These are phyloP conservation scores for Plasmodium inui DNA, from an alignment of 169 alveolate species.

Conservation along the genomic window DNA sequence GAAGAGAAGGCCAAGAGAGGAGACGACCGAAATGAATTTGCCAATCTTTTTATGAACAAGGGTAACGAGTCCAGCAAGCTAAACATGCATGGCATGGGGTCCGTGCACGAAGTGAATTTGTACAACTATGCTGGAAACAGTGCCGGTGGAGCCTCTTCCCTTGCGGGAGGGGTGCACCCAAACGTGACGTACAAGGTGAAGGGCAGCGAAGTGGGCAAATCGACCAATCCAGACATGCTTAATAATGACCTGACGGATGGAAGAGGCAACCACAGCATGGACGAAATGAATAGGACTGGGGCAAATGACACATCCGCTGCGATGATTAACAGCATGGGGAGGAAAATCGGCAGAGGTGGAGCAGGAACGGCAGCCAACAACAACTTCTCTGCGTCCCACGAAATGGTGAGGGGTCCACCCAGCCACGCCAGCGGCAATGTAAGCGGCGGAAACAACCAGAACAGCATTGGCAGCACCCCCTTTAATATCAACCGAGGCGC, in stretches of 20 bases:
- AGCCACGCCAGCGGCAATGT: background rate
- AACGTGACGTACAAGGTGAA: background rate
- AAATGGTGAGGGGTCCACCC: constrained; percentile 7
- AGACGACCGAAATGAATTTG: constrained; percentile 6
- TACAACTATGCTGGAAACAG: background rate
- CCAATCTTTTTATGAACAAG: constrained; percentile 18
- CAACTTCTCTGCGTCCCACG: background rate
- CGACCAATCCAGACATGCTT: background rate
- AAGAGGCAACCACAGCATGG: background rate
- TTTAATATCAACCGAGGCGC: constrained; percentile 5
- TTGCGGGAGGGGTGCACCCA: background rate
- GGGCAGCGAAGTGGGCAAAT: background rate
- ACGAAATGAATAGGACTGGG: background rate
- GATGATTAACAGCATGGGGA: background rate
- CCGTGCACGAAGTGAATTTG: background rate
- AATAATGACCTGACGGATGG: background rate
- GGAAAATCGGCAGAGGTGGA: background rate
- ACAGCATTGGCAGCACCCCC: background rate
- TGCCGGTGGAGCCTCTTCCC: background rate
- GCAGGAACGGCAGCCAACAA: background rate
- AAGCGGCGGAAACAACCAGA: background rate
- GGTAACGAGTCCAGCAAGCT: constrained; percentile 6
- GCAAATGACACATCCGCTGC: background rate
- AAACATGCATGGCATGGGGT: background rate
- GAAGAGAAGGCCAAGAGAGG: constrained; percentile 40